A percentile compares a stretch with the other conserved stretches of the same genome.
Conservation (phyloP, 345 rosid species). For the Viola odorata region DNA sequence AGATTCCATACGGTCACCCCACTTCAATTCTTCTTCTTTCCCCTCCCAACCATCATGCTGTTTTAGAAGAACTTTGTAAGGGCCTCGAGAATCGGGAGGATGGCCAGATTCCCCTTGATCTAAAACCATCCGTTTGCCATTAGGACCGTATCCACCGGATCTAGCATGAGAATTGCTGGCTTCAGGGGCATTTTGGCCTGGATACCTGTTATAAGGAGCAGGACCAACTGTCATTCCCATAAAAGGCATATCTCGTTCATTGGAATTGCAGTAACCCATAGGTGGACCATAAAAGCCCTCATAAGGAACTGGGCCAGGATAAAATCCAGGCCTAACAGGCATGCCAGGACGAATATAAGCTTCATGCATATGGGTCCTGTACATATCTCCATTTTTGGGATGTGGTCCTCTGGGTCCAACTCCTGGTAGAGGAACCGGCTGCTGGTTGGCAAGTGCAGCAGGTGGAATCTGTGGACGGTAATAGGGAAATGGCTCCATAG, state of each 20-base stretch:
- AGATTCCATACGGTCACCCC: conserved; percentile 34
- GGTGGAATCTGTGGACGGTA: conserved; percentile 65
- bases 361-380: conserved; percentile 74
- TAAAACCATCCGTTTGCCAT: conserved; percentile 33
- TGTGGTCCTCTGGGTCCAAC: conserved; percentile 75
- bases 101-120: conserved; percentile 54
- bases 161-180: conserved; percentile 39
- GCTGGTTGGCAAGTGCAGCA: conserved; percentile 44
- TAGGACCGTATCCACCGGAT: conserved; percentile 55
- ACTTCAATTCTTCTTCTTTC: conserved; percentile 43
- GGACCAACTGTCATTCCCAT: conserved; percentile 73
- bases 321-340: conserved; percentile 88
- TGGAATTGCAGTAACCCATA: conserved; percentile 60
- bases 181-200: conserved; percentile 52
- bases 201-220: conserved; percentile 40
- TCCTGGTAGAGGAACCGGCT: conserved; percentile 51
- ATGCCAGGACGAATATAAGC: conserved; percentile 67
- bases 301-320: conserved; percentile 63
- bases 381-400: conserved; percentile 62
- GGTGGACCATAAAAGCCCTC: conserved; percentile 87
- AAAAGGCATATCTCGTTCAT: conserved; percentile 66
- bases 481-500: conserved; percentile 78
- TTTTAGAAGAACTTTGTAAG: conserved; percentile 70
- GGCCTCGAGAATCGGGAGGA: conserved; percentile 49
- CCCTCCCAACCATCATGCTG: conserved; percentile 64